These are phyloP conservation scores for Geranomyces variabilis DNA, from an alignment of 192 early-diverging fungal genomes.

Conservation along the genomic window DNA sequence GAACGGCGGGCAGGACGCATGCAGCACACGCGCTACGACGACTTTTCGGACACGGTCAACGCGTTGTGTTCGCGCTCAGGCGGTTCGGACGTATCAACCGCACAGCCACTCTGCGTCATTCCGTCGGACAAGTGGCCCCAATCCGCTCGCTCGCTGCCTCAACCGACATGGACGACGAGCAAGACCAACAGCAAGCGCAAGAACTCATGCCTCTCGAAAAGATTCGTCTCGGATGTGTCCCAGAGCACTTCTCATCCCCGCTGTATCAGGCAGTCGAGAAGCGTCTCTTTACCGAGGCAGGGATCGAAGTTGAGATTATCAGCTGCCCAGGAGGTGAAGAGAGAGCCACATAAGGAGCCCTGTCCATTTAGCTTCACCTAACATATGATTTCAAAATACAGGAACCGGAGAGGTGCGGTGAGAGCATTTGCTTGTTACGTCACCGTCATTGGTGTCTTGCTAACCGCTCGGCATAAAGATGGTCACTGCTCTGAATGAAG, in stretches of 20 bases:
- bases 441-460: no score
- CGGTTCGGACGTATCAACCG: no score
- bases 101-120: no score
- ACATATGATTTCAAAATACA: not conserved
- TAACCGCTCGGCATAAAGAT: constrained; percentile 45
- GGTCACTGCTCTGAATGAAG: constrained; percentile 69
- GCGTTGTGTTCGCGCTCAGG: no score
- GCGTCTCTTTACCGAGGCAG: constrained; percentile 15
- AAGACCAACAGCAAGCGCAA: not conserved
- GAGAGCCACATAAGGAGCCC: constrained; percentile 31
- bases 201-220: constrained; percentile 3
- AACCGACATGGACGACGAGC: no score
- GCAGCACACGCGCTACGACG: no score
- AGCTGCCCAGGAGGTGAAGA: constrained; percentile 50
- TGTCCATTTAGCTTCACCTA: not conserved
- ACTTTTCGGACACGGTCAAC: no score
- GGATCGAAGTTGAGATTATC: constrained; percentile 38
- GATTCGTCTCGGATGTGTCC: constrained; percentile 54
- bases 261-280: constrained; percentile 35
- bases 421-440: no score
- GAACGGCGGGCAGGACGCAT: no score
- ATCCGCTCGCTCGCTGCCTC: no score
- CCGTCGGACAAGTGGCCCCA: no score
- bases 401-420: constrained; percentile 19
- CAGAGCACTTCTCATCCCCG: constrained; percentile 60